A percentile compares a stretch with the other conserved stretches of the same genome.
These are phyloP conservation scores for Puccinia hordei DNA, from an alignment of 1,284 basidiomycete genomes.

Conservation along the genomic window DNA sequence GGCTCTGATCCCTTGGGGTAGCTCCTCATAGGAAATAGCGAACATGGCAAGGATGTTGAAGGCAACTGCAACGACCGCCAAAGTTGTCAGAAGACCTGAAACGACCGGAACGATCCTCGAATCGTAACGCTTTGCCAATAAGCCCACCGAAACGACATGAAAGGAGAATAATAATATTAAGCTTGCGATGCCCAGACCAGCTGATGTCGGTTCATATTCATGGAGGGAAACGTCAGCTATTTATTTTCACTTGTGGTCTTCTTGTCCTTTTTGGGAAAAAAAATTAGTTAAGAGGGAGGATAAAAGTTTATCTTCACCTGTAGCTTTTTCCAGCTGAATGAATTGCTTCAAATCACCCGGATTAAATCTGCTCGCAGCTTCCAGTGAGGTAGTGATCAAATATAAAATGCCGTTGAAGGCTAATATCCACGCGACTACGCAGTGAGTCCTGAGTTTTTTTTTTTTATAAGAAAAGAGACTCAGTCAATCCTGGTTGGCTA, in stretches of 20 bases:
- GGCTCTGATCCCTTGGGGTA: constrained; percentile 8
- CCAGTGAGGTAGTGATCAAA: constrained; percentile 27
- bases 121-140: constrained; percentile 17
- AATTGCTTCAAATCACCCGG: constrained; percentile 29
- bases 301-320: constrained; percentile 27
- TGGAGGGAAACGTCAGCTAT: not conserved
- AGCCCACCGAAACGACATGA: constrained; percentile 21
- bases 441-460: not conserved
- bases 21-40: constrained; percentile 30
- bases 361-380: constrained; percentile 36
- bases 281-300: not conserved
- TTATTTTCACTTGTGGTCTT: not conserved
- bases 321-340: constrained; percentile 31
- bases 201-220: constrained; percentile 11
- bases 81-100: not conserved
- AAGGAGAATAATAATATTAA: constrained; percentile 41
- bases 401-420: constrained; percentile 23
- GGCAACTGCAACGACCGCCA: constrained; percentile 23
- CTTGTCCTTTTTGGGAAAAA: not conserved
- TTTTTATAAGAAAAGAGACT: not conserved
- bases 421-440: constrained; percentile 13
- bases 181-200: constrained; percentile 43
- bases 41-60: constrained; percentile 39
- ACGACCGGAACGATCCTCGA: not conserved
- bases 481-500: not conserved